A percentile compares a stretch with the other conserved stretches of the same genome.
phyloP scores from a whole-genome alignment of 306 rosid genomes.

The Dryas octopetala region DNA sequence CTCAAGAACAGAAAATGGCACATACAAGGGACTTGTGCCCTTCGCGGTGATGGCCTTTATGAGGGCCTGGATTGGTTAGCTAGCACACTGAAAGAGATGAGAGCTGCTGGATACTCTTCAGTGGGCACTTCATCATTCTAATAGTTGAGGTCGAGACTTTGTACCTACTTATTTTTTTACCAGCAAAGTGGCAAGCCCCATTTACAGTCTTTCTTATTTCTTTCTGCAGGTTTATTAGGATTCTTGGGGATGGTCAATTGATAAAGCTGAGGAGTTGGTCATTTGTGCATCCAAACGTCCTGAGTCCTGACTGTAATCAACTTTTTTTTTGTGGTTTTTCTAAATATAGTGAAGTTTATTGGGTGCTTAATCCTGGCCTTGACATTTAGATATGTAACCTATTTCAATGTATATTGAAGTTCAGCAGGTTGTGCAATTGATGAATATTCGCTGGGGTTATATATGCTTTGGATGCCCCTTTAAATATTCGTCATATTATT shows the following conservation, averaged over 20 bases:
- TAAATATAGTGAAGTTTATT: slow-evolving; percentile 22
- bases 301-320: slow-evolving; percentile 9
- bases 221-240: slow-evolving; percentile 18
- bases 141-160: slow-evolving; percentile 15
- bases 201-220: background rate
- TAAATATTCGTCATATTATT: background rate
- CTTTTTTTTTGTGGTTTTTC: background rate
- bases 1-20: slow-evolving; percentile 96
- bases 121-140: slow-evolving; percentile 79
- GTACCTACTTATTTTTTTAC: background rate
- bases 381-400: slow-evolving; percentile 22
- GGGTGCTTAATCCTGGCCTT: slow-evolving; percentile 27
- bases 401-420: slow-evolving; percentile 32
- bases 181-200: background rate
- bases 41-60: slow-evolving; percentile 90
- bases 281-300: background rate
- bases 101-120: slow-evolving; percentile 77
- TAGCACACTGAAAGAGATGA: slow-evolving; percentile 79
- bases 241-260: slow-evolving; percentile 13
- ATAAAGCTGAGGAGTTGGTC: slow-evolving; percentile 18
- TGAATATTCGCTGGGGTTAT: slow-evolving; percentile 16
- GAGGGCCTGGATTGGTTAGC: slow-evolving; percentile 98
- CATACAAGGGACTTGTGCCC: slow-evolving; percentile 91
- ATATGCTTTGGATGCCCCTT: background rate
- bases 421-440: slow-evolving; percentile 23